Base-by-base conservation (phyloP, 164 flowering plant genomes). In the Annona cherimola region DNA sequence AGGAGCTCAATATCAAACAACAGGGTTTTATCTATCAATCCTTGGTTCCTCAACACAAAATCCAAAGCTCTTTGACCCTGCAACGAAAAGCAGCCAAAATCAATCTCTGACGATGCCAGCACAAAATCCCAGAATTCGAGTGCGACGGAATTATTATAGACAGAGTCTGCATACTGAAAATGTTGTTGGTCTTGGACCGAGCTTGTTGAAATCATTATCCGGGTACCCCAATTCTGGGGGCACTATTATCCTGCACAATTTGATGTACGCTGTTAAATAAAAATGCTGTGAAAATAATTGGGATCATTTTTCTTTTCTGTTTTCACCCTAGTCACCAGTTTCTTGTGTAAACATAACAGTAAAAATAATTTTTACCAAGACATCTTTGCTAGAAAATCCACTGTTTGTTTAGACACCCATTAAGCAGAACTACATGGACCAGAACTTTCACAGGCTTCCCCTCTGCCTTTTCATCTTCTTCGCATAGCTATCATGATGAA, bases 141-240 rank as follows among this genome's bases (percentile, higher is more conserved):
- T 26, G 4, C 14, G 9, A 63, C 7, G 42, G 39, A 9, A 12
- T 6, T 12, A 39, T 63, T 12, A 35, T 20, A 8, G 14, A 42
- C 16, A 42, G 41, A 5, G 19, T 64, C 41, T 41, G 40, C 69
- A 69, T 83, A 93, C 98, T 78, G 98, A 94, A 75, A 94, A 94
- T 70, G 98, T 94, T 20, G 93, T 87, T 41, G 98, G 98, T 76
- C 80, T 84, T 68, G 96, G 95, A 60, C 90, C 97, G 55, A 74
- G 84, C 79, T 83, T 90, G 85, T 87, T 86, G 84, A 62, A 91
- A 80, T 94, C 97, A 77, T 86, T 83, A n/a, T 88, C 97, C 40
- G 97, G 97, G 79, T 94, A 94, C 73, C 97, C 99, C 77, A 92
- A 80, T 70, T 92, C 97, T 54, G 99, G 99, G 54, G 99, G 99